These are phyloP conservation scores for Globisporangium parvum DNA, from an alignment of 352 stramenopile species.

Conservation along the genomic window DNA sequence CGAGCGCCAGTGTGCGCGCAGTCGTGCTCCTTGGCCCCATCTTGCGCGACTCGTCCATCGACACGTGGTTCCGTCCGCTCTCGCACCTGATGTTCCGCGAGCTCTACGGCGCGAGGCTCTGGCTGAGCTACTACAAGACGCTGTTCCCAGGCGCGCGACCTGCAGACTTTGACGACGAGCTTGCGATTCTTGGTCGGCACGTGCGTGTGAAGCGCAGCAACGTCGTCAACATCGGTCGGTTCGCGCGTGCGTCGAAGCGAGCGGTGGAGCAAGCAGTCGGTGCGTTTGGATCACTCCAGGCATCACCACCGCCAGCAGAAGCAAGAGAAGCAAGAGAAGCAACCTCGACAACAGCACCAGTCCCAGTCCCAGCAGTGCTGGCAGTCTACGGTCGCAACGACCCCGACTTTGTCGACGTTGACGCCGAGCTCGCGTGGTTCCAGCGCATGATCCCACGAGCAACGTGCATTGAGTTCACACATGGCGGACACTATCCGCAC, in stretches of 20 bases:
- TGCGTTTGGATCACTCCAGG: constrained; percentile 3
- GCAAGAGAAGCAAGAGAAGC: not conserved
- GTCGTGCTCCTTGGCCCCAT: constrained; percentile 30
- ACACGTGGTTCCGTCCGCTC: constrained; percentile 24
- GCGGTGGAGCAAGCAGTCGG: constrained; percentile 16
- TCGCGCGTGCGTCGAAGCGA: constrained; percentile 20
- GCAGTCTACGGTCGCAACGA: constrained; percentile 32
- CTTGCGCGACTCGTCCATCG: constrained; percentile 22
- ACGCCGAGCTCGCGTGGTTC: constrained; percentile 28
- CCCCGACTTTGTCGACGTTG: constrained; percentile 26
- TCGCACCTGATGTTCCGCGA: constrained; percentile 27
- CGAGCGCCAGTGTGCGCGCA: constrained; percentile 7
- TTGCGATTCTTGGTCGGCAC: constrained; percentile 19
- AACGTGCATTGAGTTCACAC: constrained; percentile 12
- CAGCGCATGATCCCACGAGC: constrained; percentile 17
- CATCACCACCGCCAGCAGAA: not conserved
- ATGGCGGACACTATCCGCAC: constrained; percentile 34
- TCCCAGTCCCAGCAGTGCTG: constrained; percentile 15
- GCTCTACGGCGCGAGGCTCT: constrained; percentile 23
- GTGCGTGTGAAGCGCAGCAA: constrained; percentile 14
- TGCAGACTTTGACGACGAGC: constrained; percentile 22
- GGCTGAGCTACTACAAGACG: constrained; percentile 34
- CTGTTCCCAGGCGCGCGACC: constrained; percentile 20
- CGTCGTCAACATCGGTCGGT: constrained; percentile 22
- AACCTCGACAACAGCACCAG: not conserved